phyloP scores from a whole-genome alignment of 2,329 filamentous ascomycete genomes.

The Penicillium capsulatum region DNA sequence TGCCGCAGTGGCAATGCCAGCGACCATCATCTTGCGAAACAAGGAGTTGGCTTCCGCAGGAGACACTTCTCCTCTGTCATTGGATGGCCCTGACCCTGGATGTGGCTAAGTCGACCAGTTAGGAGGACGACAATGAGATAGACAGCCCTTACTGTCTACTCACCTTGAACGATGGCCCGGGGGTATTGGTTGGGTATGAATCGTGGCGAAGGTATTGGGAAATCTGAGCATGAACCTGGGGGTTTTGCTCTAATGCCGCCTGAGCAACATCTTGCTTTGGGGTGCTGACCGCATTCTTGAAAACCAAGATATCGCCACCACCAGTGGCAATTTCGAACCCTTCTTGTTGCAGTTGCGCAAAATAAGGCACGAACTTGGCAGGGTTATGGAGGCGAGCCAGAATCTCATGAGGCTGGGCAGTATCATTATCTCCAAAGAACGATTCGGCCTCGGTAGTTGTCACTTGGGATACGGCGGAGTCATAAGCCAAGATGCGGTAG shows the following conservation, averaged over 20 bases:
- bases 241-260: conserved; percentile 4
- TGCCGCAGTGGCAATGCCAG: conserved; percentile 33
- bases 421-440: conserved; percentile 26
- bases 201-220: conserved; percentile 10
- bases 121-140: conserved; percentile 18
- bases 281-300: conserved; percentile 12
- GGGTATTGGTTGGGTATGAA: conserved; percentile 3
- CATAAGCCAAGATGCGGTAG: conserved; percentile 40
- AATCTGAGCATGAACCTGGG: conserved; percentile 8
- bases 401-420: conserved; percentile 30
- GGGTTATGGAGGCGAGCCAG: conserved; percentile 38
- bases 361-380: conserved; percentile 41
- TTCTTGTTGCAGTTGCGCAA: conserved; percentile 35
- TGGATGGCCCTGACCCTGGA: conserved; percentile 1
- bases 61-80: background rate
- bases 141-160: conserved; percentile 22
- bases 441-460: conserved; percentile 32
- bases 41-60: conserved; percentile 10
- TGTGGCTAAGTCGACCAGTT: conserved; percentile 25
- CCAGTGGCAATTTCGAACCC: conserved; percentile 44
- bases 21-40: conserved; percentile 34
- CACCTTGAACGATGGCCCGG: conserved; percentile 13
- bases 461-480: conserved; percentile 29
- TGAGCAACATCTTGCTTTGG: background rate
- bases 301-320: conserved; percentile 41